A percentile compares a stretch with the other conserved stretches of the same genome.
Conservation (phyloP, 768 basidiomycete genomes). For the Lactarius sanguifluus region DNA sequence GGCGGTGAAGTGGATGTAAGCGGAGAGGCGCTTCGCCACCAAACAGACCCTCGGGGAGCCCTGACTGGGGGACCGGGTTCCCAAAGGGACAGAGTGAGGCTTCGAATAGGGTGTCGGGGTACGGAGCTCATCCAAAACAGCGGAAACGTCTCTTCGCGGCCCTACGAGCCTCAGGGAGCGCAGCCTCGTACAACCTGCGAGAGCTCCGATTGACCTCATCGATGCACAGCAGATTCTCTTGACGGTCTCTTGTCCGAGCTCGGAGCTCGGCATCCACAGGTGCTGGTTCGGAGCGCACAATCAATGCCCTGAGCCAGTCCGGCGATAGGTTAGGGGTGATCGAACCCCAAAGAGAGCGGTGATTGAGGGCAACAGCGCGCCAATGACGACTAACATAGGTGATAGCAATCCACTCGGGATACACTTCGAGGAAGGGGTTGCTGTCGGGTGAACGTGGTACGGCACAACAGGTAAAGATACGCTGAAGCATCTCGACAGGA, state of each 20-base stretch:
- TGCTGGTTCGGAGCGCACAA: conserved; percentile 17
- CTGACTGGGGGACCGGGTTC: conserved; percentile 11
- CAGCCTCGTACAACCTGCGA: conserved; percentile 18
- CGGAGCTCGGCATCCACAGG: conserved; percentile 19
- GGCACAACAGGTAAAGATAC: conserved; percentile 15
- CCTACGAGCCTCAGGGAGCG: conserved; percentile 21
- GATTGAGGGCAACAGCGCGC: conserved; percentile 18
- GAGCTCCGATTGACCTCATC: conserved; percentile 21
- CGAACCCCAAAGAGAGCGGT: conserved; percentile 19
- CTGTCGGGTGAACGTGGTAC: neutral
- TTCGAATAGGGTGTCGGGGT: conserved; percentile 3
- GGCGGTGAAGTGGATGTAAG: conserved; percentile 15
- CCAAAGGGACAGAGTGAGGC: conserved; percentile 17
- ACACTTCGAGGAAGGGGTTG: neutral
- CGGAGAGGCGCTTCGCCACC: conserved; percentile 21
- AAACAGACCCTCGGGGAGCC: conserved; percentile 17
- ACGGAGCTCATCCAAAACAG: conserved; percentile 15
- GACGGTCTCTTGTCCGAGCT: conserved; percentile 5
- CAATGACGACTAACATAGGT: conserved; percentile 25
- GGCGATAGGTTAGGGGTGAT: conserved; percentile 20
- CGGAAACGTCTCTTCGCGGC: conserved; percentile 6
- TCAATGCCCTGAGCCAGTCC: conserved; percentile 15
- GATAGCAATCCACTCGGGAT: conserved; percentile 23
- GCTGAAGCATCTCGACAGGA: conserved; percentile 24
- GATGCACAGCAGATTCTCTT: conserved; percentile 6